Evolutionary conservation across 2,329 filamentous ascomycete genomes (phyloP), one percentile per base, ranked within the genome.

Genomic region (Aciculosporium take): DNA sequence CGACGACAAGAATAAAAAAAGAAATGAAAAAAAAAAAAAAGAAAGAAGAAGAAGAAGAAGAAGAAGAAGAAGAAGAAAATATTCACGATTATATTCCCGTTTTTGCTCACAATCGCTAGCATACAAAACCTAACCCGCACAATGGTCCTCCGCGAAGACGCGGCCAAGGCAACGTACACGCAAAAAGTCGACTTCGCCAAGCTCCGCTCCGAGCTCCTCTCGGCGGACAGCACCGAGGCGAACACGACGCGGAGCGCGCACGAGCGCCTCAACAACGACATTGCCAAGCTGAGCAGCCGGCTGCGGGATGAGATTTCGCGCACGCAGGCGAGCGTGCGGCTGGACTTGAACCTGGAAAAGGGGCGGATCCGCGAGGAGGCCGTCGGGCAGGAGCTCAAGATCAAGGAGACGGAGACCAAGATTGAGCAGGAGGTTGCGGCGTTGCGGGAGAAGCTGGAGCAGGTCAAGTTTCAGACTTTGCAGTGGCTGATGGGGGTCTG

Each of bases 171-270:
- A 23, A 81, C 77, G 3, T 83, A 83, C 59, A 80, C 78, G 2
- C 79, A 96, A 59, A 96, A 96, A 62, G 91, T 96, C 48, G 91
- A 98, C 65, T 96, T 98, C 57, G 88, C 89, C 46, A 95, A 96
- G 67, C 78, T 96, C 33, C 85, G 91, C 50, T 93, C 86, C 43
- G 91, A 98, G 62, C 78, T 98, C 18, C 75, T 95, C 18, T 88
- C 86, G 5, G 81, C 88, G 38, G 91, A 96, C 65, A 87, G 82
- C 50, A 91, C 85, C 40, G 91, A 98, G 67, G 80, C 82, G 21
- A 84, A 85, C 52, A 77, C 93, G 32, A 96, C 91, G 21, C 80
- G 87, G 39, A 80, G 83, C 10, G 83, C 87, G 20, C 88, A 98
- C 65, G 91, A 98, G 63, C 79, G 87, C 17, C 71, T 98, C 43